A percentile compares a stretch with the other conserved stretches of the same genome.
phyloP scores from a whole-genome alignment of 179 eudicot genomes.

The Silene vulgaris region DNA sequence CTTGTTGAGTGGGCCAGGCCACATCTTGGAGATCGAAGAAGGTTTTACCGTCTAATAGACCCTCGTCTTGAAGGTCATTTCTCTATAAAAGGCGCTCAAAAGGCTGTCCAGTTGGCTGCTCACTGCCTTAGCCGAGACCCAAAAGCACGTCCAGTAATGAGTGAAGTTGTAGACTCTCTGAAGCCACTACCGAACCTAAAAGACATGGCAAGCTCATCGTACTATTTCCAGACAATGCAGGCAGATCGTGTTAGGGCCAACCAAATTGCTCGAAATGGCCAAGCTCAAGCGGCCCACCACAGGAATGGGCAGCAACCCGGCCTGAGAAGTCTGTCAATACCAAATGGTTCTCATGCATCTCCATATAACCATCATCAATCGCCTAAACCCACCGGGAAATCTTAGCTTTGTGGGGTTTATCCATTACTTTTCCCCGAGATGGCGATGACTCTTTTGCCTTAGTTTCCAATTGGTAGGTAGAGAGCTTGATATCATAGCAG shows the following conservation, averaged over 20 bases:
- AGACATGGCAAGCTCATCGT: slow-evolving; percentile 87
- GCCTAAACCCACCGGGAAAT: slow-evolving; percentile 42
- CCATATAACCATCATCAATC: slow-evolving; percentile 57
- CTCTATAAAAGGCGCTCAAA: slow-evolving; percentile 83
- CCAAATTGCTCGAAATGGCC: slow-evolving; percentile 50
- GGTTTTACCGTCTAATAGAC: slow-evolving; percentile 66
- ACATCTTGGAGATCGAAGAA: slow-evolving; percentile 60
- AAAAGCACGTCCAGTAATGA: slow-evolving; percentile 74
- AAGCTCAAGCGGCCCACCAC: slow-evolving; percentile 33
- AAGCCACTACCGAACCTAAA: slow-evolving; percentile 72
- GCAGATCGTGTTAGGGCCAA: slow-evolving; percentile 34
- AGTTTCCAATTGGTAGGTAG: too few relatives aligned
- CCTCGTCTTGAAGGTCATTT: slow-evolving; percentile 88
- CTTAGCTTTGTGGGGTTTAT: slow-evolving; percentile 23
- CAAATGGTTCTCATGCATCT: slow-evolving; percentile 63
- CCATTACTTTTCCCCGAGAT: slow-evolving; percentile 5
- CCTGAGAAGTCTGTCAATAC: slow-evolving; percentile 64
- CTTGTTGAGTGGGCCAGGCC: slow-evolving; percentile 93
- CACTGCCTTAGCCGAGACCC: slow-evolving; percentile 86
- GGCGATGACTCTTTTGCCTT: slow-evolving; percentile 23
- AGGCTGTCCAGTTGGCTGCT: slow-evolving; percentile 81
- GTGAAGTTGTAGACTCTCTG: slow-evolving; percentile 67
- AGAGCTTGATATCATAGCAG: too few relatives aligned
- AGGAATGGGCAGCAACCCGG: slow-evolving; percentile 59
- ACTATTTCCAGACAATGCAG: slow-evolving; percentile 52